Evolutionary conservation across 768 basidiomycete species (phyloP).

Genomic region (Ramaria sp.): DNA sequence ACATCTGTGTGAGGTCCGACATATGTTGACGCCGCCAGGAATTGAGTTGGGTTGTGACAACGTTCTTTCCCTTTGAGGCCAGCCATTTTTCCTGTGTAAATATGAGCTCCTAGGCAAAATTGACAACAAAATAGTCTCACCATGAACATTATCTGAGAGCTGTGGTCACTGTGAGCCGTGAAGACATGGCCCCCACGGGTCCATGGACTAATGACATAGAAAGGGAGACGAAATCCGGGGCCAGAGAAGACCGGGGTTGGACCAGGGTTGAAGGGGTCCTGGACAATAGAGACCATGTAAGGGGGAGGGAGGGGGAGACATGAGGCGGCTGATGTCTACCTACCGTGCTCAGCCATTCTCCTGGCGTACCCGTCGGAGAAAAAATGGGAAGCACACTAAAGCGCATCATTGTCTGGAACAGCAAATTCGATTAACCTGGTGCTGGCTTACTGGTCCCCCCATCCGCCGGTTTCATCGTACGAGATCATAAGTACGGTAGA

Average conservation of each 20-base stretch:
- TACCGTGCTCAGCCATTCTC: slow-evolving; percentile 9
- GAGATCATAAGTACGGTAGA: slow-evolving; percentile 8
- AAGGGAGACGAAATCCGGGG: slow-evolving; percentile 13
- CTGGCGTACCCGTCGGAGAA: slow-evolving; percentile 7
- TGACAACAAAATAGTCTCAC: neutral
- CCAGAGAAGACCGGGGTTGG: slow-evolving; percentile 6
- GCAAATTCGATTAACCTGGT: neutral
- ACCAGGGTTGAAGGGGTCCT: slow-evolving; percentile 5
- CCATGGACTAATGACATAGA: slow-evolving; percentile 10
- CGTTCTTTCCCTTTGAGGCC: slow-evolving; percentile 7
- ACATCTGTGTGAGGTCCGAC: slow-evolving; percentile 11
- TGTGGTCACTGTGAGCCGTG: slow-evolving; percentile 11
- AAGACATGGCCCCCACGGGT: slow-evolving; percentile 12
- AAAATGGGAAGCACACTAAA: slow-evolving; percentile 3
- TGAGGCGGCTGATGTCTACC: neutral
- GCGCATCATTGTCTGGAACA: neutral
- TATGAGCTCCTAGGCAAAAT: neutral
- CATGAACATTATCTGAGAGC: slow-evolving; percentile 6
- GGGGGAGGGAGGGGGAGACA: neutral
- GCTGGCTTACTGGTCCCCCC: slow-evolving; percentile 5
- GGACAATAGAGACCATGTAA: neutral
- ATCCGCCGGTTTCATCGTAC: slow-evolving; percentile 13
- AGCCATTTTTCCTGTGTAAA: slow-evolving; percentile 10
- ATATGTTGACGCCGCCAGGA: slow-evolving; percentile 12
- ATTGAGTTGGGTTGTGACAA: slow-evolving; percentile 8